Evolutionary conservation across 371 early-diverging fungal genomes (phyloP).

Genomic region (Mortierella sp.): DNA sequence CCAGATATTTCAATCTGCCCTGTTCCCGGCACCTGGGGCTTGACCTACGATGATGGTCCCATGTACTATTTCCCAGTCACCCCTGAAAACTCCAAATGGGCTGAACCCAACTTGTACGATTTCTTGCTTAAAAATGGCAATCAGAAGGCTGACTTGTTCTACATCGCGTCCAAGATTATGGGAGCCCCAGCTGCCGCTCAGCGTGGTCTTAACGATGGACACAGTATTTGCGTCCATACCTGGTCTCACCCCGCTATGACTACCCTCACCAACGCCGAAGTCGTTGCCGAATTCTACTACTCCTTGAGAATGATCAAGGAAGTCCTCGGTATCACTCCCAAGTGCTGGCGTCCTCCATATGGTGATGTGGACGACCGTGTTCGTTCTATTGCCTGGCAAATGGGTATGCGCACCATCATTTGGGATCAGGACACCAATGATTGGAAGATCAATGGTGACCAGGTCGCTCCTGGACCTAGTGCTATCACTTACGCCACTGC

Average conservation of each 20-base stretch:
- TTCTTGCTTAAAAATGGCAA: constrained; percentile 10
- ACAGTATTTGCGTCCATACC: constrained; percentile 64
- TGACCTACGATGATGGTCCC: constrained; percentile 14
- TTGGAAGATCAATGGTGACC: constrained; percentile 60
- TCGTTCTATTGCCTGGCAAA: constrained; percentile 16
- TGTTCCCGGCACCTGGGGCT: constrained; percentile 2
- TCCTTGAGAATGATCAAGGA: constrained; percentile 3
- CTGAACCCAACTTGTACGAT: constrained; percentile 19
- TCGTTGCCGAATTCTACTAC: constrained; percentile 68
- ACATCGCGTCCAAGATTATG: constrained; percentile 12
- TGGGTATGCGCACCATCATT: constrained; percentile 7
- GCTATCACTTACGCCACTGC: constrained; percentile 42
- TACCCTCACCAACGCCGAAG: constrained; percentile 64
- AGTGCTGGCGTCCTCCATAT: constrained; percentile 15
- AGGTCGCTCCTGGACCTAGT: constrained; percentile 45
- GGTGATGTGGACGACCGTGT: constrained; percentile 54
- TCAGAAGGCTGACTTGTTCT: constrained; percentile 18
- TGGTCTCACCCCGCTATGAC: constrained; percentile 72
- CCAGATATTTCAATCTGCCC: constrained; percentile 7
- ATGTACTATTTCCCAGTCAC: constrained; percentile 18
- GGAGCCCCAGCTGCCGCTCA: constrained; percentile 10
- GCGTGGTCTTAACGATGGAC: constrained; percentile 38
- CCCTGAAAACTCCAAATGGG: constrained; percentile 17
- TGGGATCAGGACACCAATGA: constrained; percentile 8
- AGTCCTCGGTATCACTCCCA: constrained; percentile 11